Evolutionary conservation across 441 rosid species (phyloP), one percentile per base, ranked within the genome.

Genomic region (Adansonia rubrostipa): DNA sequence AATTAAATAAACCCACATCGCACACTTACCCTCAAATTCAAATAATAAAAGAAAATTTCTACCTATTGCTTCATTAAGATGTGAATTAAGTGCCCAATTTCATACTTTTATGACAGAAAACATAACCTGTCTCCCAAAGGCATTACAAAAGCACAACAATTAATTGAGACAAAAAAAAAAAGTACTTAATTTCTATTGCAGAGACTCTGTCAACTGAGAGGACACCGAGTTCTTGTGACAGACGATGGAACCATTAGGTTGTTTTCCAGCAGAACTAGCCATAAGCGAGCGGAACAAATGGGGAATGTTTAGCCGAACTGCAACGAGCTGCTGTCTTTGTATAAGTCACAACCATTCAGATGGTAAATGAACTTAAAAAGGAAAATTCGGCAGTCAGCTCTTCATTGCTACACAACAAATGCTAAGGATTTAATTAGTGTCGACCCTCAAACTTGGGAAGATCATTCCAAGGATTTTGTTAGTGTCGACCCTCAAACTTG

Each of bases 221-320:
- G 87, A 1, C 73, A 91, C 2, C 82, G 93, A 72, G 91, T 94
- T 64, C 36, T 94, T 17, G 97, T 94, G 84, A 92, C 97, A 0
- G 96, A 96, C 5, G 90, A 91, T 0, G 96, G 97, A 15, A 1
- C 94, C 97, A 13, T 8, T 94, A 79, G 97, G 98, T 9, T 94
- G 96, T 60, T 95, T 87, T 50, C 98, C 95, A 0, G 88, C 93
- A 0, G 98, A 89, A 73, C 74, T 89, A 24, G 97, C 92, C 1
- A 61, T 69, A 36, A 36, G 40, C 40, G 40, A 36, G 82, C 67
- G 94, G 90, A 70, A 17, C 82, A 11, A 80, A 80, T 9, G 93
- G 94, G 0, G 78, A 83, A 44, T 93, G 96, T 74, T 82, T 86
- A 0, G n/a, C 72, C 0, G 92, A 87, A 33, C 83, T 90, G 68